A percentile compares a stretch with the other conserved stretches of the same genome.
Conservation (phyloP, 208 protist genomes). For the Angomonas deanei region DNA sequence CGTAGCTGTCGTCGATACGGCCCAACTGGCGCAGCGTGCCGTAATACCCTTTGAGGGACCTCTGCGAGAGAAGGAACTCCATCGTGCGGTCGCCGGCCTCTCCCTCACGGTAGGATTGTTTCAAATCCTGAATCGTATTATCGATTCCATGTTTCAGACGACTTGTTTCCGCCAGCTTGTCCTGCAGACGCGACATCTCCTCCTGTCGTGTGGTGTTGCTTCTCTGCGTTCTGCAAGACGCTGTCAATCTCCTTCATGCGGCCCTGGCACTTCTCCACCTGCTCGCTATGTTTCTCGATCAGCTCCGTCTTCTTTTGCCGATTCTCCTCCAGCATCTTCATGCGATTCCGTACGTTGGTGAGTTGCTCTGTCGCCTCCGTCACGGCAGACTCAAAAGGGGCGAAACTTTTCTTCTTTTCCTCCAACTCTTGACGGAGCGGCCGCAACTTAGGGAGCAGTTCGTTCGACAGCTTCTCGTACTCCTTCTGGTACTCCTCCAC, state of each 20-base stretch:
- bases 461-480: conserved; percentile 68
- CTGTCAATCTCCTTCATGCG: conserved; percentile 51
- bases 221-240: conserved; percentile 27
- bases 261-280: conserved; percentile 11
- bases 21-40: conserved; percentile 98
- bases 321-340: conserved; percentile 33
- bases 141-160: conserved; percentile 78
- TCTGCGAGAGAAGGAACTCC: conserved; percentile 82
- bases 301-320: conserved; percentile 22
- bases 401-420: conserved; percentile 81
- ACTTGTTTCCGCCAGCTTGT: conserved; percentile 47
- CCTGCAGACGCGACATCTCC: conserved; percentile 66
- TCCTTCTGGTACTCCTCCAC: conserved; percentile 50
- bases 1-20: conserved; percentile 94
- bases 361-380: conserved; percentile 53
- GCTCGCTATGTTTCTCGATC: conserved; percentile 28
- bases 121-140: conserved; percentile 74
- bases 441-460: conserved; percentile 64
- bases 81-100: conserved; percentile 81
- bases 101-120: conserved; percentile 69
- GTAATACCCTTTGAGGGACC: conserved; percentile 87
- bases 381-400: conserved; percentile 84
- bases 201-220: conserved; percentile 39
- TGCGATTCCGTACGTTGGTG: conserved; percentile 33
- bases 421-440: conserved; percentile 91